phyloP scores from a whole-genome alignment of 2,329 filamentous ascomycete genomes.

The Epichloe hybrida region DNA sequence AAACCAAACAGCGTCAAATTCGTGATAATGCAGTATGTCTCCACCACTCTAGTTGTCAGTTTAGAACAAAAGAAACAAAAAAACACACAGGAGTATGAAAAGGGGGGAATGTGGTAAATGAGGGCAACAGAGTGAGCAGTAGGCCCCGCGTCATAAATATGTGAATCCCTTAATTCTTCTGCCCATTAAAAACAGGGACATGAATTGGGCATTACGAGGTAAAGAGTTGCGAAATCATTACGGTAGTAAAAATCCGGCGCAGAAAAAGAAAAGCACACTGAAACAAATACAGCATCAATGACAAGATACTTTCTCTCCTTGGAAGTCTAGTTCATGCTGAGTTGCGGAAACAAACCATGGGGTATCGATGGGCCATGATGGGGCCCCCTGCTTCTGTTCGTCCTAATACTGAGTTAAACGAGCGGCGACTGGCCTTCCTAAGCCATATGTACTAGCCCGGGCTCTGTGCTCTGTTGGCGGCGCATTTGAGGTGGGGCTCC shows the following conservation, averaged over 20 bases:
- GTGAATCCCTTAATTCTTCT: too few relatives aligned
- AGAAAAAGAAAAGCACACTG: neutral
- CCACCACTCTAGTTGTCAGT: neutral
- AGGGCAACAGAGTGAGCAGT: too few relatives aligned
- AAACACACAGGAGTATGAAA: neutral
- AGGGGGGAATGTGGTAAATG: too few relatives aligned
- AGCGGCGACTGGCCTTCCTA: conserved; percentile 13
- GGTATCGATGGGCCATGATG: conserved; percentile 11
- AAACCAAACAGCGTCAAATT: neutral
- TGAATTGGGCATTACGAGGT: too few relatives aligned
- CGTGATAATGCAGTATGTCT: neutral
- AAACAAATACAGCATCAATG: neutral
- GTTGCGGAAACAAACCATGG: conserved; percentile 5
- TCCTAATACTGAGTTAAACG: neutral
- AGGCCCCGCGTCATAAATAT: too few relatives aligned
- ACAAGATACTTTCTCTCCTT: neutral
- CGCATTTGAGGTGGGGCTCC: conserved; percentile 50
- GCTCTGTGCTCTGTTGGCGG: conserved; percentile 63
- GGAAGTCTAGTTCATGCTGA: neutral
- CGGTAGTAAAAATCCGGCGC: neutral
- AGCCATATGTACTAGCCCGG: conserved; percentile 31
- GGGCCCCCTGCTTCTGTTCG: neutral
- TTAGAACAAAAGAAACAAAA: neutral
- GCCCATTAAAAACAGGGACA: too few relatives aligned
- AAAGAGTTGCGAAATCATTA: neutral